Percentiles rank a stretch among this genome's conserved stretches.
These are phyloP conservation scores for Hymenoscyphus salicellus DNA, from an alignment of 2,329 filamentous ascomycete genomes.

Conservation along the genomic window DNA sequence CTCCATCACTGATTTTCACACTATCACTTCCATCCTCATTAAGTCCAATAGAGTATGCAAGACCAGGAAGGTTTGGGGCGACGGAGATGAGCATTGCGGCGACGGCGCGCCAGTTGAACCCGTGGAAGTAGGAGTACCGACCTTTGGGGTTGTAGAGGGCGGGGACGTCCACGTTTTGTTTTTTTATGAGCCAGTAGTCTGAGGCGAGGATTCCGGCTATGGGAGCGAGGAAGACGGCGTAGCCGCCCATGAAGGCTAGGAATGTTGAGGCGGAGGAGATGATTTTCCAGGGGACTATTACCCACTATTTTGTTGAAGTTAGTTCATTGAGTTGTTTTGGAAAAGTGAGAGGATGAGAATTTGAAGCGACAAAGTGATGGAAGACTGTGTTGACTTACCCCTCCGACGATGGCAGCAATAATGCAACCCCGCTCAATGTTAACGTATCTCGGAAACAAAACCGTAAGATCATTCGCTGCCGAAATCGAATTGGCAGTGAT, in stretches of 20 bases:
- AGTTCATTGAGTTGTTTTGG: too few relatives aligned
- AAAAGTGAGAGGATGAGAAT: too few relatives aligned
- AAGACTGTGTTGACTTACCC: constrained; percentile 20
- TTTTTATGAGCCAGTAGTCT: constrained; percentile 56
- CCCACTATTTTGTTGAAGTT: constrained; percentile 48
- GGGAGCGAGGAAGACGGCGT: constrained; percentile 60
- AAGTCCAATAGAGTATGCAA: constrained; percentile 27
- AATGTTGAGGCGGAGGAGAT: constrained; percentile 56
- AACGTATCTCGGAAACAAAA: constrained; percentile 51
- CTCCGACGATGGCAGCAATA: constrained; percentile 50
- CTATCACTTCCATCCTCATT: constrained; percentile 8
- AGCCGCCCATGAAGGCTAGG: constrained; percentile 62
- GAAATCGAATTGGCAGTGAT: constrained; percentile 55
- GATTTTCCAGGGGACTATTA: constrained; percentile 65
- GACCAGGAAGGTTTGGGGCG: constrained; percentile 29
- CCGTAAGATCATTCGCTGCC: constrained; percentile 55
- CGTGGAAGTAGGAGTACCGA: constrained; percentile 31
- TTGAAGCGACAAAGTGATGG: too few relatives aligned
- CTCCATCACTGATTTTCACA: constrained; percentile 42
- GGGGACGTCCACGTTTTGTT: constrained; percentile 38
- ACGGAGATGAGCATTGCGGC: constrained; percentile 29
- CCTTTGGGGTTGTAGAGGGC: constrained; percentile 37
- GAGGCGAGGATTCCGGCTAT: constrained; percentile 56
- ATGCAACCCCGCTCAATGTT: constrained; percentile 57
- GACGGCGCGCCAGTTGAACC: constrained; percentile 32